Base-by-base conservation (phyloP, 306 rosid genomes). In the Medicago ruthenica region DNA sequence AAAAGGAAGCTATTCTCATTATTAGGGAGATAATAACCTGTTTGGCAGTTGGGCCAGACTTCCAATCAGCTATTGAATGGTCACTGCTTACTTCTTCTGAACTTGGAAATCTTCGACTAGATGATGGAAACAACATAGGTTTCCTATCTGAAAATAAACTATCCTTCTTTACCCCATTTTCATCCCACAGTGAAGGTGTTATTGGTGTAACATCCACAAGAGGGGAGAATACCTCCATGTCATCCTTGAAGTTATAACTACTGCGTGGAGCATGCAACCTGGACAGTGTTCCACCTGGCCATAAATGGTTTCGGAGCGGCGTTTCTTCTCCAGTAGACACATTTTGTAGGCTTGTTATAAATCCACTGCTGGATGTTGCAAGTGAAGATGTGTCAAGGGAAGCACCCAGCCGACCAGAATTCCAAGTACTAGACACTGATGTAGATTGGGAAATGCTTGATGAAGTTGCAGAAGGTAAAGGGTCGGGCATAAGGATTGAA, bases 161-260 rank as follows among this genome's bases (percentile, higher is more conserved):
- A 59, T 95, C 97, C 84, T 90, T 90, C 89, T 90, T 95, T 61
- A 62, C 58, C 81, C 91, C 93, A 72, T 75, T 86, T 48, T 89
- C 98, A 83, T 96, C 97, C 99, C 97, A 90, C 18, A 90, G 86
- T 18, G 98, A 75, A 59, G 97, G 93, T 48, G 97, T 90, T 79
- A 96, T 85, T 58, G 98, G 99, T 58, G 89, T 93, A 83, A 96
- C 98, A 87, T 96, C 99, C 86, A 96, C 99, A 40, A 96, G 83
- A 60, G 99, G 99, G 83, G 99, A 96, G 84, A 96, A 96, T 39
- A 96, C 97, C 80, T 92, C 99, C 98, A 96, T 92, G 78, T 96
- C 99, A 87, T 96, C 99, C 87, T 92, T 92, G 71, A 90, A 88
- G 89, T 90, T 89, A 79, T 86, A 90, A 83, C 86, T 90, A 66